Percentiles rank a stretch among this genome's conserved stretches.
phyloP scores from a whole-genome alignment of 2,329 filamentous ascomycete genomes.

The Aspergillus sp. region DNA sequence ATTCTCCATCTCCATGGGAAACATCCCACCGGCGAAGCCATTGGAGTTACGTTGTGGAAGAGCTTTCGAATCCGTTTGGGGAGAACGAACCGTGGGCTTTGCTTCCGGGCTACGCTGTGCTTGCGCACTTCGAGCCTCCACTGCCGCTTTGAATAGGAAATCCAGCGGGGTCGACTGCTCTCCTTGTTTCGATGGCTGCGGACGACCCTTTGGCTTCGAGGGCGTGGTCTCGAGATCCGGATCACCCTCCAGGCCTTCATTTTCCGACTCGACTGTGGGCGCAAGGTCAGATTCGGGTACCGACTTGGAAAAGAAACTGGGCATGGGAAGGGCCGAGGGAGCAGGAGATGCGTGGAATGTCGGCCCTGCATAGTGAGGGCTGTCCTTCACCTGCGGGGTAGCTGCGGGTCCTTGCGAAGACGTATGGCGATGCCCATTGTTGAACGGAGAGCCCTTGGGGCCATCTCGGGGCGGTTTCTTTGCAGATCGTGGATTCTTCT shows the following conservation, averaged over 20 bases:
- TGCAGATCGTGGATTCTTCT: slow-evolving; percentile 28
- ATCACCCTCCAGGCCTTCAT: slow-evolving; percentile 30
- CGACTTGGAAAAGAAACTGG: slow-evolving; percentile 76
- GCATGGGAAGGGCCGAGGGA: slow-evolving; percentile 80
- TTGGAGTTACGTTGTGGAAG: slow-evolving; percentile 41
- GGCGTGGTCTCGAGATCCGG: slow-evolving; percentile 33
- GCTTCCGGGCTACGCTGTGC: slow-evolving; percentile 40
- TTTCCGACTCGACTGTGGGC: slow-evolving; percentile 32
- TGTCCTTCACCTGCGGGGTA: slow-evolving; percentile 36
- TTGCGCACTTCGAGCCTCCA: slow-evolving; percentile 54
- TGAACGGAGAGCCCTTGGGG: slow-evolving; percentile 20
- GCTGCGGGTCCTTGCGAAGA: slow-evolving; percentile 34
- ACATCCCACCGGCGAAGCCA: slow-evolving; percentile 50
- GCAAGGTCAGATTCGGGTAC: slow-evolving; percentile 55
- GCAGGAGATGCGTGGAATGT: slow-evolving; percentile 94
- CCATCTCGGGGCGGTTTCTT: slow-evolving; percentile 30
- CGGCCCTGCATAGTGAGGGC: slow-evolving; percentile 68
- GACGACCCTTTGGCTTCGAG: slow-evolving; percentile 39
- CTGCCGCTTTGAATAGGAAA: slow-evolving; percentile 81
- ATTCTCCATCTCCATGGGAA: slow-evolving; percentile 62
- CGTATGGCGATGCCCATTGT: slow-evolving; percentile 25
- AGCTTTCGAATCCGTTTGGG: slow-evolving; percentile 33
- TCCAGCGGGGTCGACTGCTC: slow-evolving; percentile 68
- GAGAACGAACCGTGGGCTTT: slow-evolving; percentile 45
- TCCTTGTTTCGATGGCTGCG: slow-evolving; percentile 34